Evolutionary conservation across 1,139 yeast species (phyloP).

Genomic region (Yamadazyma conglobata): DNA sequence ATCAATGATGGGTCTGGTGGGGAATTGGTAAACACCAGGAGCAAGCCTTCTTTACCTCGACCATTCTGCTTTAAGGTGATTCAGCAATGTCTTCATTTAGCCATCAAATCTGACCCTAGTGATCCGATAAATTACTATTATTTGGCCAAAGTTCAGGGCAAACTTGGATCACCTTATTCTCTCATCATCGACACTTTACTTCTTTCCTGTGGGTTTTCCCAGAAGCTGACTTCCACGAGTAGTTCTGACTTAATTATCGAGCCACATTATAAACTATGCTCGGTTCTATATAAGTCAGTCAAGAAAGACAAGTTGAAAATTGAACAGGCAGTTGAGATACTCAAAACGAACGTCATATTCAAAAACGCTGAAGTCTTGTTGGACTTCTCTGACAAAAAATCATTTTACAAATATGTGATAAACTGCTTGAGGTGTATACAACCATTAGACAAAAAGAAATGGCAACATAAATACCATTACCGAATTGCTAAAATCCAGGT

Average conservation of each 20-base stretch:
- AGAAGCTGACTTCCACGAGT: constrained; percentile 18
- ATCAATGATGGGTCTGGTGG: constrained; percentile 24
- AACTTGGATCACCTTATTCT: constrained; percentile 30
- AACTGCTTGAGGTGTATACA: constrained; percentile 36
- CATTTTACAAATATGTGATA: constrained; percentile 23
- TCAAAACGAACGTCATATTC: constrained; percentile 31
- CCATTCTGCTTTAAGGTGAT: constrained; percentile 30
- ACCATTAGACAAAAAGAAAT: constrained; percentile 69
- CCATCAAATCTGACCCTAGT: constrained; percentile 37
- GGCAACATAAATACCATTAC: constrained; percentile 88
- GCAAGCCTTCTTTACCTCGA: constrained; percentile 23
- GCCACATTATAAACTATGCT: constrained; percentile 67
- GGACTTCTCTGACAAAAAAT: constrained; percentile 12
- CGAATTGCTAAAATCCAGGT: constrained; percentile 63
- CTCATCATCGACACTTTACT: constrained; percentile 37
- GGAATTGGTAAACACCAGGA: constrained; percentile 21
- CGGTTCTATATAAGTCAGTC: constrained; percentile 57
- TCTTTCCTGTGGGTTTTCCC: constrained; percentile 22
- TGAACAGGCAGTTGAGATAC: constrained; percentile 31
- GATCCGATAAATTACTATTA: constrained; percentile 67
- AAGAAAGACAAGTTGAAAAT: constrained; percentile 29
- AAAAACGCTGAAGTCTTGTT: neutral
- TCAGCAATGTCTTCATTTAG: constrained; percentile 40
- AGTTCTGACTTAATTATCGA: constrained; percentile 50
- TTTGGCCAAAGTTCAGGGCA: constrained; percentile 57